Evolutionary conservation across 495 filamentous ascomycete species (phyloP), one percentile per base, ranked within the genome.

Genomic region (Parmelia sp.): DNA sequence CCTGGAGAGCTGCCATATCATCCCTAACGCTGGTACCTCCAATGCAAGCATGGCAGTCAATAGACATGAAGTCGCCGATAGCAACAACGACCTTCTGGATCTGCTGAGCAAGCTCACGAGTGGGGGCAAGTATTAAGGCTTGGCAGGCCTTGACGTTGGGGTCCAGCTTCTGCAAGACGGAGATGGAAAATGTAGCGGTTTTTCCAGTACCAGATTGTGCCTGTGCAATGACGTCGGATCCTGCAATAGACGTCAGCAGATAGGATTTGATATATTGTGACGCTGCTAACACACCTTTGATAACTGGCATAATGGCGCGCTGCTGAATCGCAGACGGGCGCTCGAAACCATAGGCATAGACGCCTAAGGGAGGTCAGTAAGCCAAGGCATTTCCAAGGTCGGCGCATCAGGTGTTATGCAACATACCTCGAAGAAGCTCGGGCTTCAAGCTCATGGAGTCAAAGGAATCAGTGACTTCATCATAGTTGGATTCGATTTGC

Each of bases 401-500:
- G 31, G 27, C 42, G 17, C 35, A 63, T 17, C 29, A 33, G 45
- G 44, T 33, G 25, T 19, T 31, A 1, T 31, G 17, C 27, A 57
- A 80, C 87, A 80, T 87, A 94, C 91, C 94, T 82, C 94, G 92
- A 72, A 98, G 89, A 73, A 98, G 87, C 85, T 98, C 94, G 57
- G 89, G 71, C 85, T 95, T 96, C 73, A 98, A 84, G 79, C 88
- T 87, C 94, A 98, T 98, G 67, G 91, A 84, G 80, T 98, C 94
- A 78, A 98, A 98, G 64, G 92, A 96, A 79, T 99, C 94, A 77
- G 92, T 94, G 72, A 93, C 90, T 85, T 99, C 95, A 86, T 99
- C 94, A 81, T 99, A 99, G 90, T 97, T 99, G 73, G 92, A 96
- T 82, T 97, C 94, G 83, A 99, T 97, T 82, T 92, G 90, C 75